Evolutionary conservation across 108 stramenopile species (phyloP).

Genomic region (Cyclotella baltica): DNA sequence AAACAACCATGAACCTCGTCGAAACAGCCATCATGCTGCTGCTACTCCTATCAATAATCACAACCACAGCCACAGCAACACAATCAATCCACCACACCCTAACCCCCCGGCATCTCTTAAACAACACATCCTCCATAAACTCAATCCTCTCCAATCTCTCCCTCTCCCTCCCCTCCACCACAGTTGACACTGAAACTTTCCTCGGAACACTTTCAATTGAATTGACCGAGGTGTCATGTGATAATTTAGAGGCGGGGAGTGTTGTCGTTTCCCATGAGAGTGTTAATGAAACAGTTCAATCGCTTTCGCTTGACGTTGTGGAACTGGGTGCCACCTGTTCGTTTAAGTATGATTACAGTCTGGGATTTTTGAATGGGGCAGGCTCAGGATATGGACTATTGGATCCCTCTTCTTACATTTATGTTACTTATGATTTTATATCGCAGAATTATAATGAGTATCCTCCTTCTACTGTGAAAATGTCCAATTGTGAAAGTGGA

Average conservation of each 20-base stretch:
- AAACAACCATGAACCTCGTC: too few relatives aligned
- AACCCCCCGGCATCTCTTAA: not conserved
- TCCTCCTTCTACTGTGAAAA: slow-evolving; percentile 44
- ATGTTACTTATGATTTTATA: slow-evolving; percentile 42
- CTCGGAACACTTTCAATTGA: not conserved
- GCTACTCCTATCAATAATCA: too few relatives aligned
- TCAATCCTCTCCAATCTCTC: slow-evolving; percentile 5
- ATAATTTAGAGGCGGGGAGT: not conserved
- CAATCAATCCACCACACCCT: too few relatives aligned
- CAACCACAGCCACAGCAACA: too few relatives aligned
- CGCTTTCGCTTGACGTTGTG: not conserved
- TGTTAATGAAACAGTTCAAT: slow-evolving; percentile 5
- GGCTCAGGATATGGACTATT: slow-evolving; percentile 21
- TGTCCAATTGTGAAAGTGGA: slow-evolving; percentile 47
- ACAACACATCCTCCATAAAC: slow-evolving; percentile 18
- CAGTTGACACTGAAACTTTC: slow-evolving; percentile 6
- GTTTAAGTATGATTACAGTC: slow-evolving; percentile 16
- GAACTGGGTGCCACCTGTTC: slow-evolving; percentile 21
- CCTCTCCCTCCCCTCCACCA: not conserved
- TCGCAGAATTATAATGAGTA: slow-evolving; percentile 36
- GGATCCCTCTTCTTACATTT: slow-evolving; percentile 15
- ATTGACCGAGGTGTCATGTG: slow-evolving; percentile 12
- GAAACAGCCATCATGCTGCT: too few relatives aligned
- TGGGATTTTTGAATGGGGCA: slow-evolving; percentile 14
- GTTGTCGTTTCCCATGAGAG: not conserved